These are phyloP conservation scores for Rhytidiadelphus loreus DNA, from an alignment of 225 moss, liverwort and hornwort species.

Conservation along the genomic window DNA sequence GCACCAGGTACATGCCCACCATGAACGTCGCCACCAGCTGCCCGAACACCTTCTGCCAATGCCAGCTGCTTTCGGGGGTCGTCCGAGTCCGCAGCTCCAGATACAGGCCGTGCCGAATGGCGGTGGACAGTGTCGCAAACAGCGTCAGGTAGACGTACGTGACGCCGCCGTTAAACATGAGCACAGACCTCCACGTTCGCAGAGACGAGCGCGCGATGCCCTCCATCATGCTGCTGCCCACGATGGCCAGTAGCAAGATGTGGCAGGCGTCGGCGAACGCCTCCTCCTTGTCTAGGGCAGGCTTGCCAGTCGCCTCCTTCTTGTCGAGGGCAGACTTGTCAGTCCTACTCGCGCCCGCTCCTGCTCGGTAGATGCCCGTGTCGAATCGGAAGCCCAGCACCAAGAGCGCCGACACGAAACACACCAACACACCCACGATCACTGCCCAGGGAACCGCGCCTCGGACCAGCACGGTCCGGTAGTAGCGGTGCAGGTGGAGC, in stretches of 20 bases:
- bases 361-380: not conserved
- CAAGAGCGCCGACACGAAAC: not conserved
- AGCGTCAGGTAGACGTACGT: not conserved
- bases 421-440: not conserved
- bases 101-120: not conserved
- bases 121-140: not conserved
- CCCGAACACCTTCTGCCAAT: constrained; percentile 9
- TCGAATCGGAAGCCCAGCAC: not conserved
- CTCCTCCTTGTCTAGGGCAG: not conserved
- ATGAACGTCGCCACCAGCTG: not conserved
- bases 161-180: constrained; percentile 1
- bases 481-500: not conserved
- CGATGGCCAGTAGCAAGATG: not conserved
- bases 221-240: constrained; percentile 2
- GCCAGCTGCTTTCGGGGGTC: not conserved
- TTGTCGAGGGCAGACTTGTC: not conserved
- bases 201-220: not conserved
- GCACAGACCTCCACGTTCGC: not conserved
- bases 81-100: not conserved
- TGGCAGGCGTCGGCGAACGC: not conserved
- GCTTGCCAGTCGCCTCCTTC: not conserved
- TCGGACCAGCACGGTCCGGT: not conserved
- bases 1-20: not conserved
- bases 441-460: not conserved
- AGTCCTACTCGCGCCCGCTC: too few species aligned